These are phyloP conservation scores for Globisporangium emineosum DNA, from an alignment of 352 stramenopile genomes.

Conservation along the genomic window DNA sequence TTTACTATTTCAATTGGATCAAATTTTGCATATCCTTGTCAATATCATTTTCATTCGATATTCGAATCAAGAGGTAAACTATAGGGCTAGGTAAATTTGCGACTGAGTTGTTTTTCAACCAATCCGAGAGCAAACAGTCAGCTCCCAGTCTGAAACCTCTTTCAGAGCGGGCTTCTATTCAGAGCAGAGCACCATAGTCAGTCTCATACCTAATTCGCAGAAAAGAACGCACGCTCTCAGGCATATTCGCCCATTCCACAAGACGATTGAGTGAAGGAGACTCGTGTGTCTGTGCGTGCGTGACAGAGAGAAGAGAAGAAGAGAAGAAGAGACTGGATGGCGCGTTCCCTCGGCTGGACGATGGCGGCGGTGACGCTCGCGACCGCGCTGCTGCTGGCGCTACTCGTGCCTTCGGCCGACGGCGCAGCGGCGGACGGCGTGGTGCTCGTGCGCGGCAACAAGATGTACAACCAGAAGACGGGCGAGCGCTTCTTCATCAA, in stretches of 20 bases:
- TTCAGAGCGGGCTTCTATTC: not conserved
- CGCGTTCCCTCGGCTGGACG: not conserved
- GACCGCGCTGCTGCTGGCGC: conserved; percentile 10
- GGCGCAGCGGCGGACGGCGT: conserved; percentile 36
- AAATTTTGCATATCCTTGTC: not conserved
- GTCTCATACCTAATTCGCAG: not conserved
- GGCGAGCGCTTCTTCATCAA: conserved; percentile 87
- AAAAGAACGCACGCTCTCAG: not conserved
- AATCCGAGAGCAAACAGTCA: not conserved
- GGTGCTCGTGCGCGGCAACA: conserved; percentile 82
- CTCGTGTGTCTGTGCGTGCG: not conserved
- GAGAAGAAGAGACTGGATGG: conserved; percentile 4
- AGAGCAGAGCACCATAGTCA: not conserved
- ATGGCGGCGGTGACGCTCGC: conserved; percentile 1
- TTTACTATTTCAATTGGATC: not conserved
- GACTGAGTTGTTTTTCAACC: not conserved
- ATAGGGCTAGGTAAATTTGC: not conserved
- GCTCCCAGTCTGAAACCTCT: not conserved
- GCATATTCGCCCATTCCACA: not conserved
- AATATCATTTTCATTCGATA: not conserved
- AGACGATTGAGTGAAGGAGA: not conserved
- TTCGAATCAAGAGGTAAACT: not conserved
- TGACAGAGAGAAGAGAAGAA: not conserved
- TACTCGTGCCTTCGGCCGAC: conserved; percentile 11
- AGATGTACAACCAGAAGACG: conserved; percentile 82